Percentiles rank a stretch among this genome's conserved stretches.
These are phyloP conservation scores for Ascochyta koolunga DNA, from an alignment of 2,329 filamentous ascomycete species.

Conservation along the genomic window DNA sequence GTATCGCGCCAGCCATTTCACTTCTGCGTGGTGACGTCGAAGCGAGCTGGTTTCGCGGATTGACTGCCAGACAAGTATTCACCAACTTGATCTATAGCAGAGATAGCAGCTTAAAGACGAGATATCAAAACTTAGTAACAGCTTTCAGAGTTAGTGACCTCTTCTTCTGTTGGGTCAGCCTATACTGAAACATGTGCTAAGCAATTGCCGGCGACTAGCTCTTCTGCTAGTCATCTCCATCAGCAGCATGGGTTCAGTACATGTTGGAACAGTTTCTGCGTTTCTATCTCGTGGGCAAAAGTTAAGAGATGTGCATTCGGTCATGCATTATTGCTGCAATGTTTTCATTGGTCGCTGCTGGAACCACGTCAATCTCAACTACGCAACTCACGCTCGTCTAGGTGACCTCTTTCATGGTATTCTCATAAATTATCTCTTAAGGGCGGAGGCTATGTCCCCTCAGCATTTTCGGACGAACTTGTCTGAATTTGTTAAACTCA, in stretches of 20 bases:
- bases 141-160: constrained; percentile 11
- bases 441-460: constrained; percentile 51
- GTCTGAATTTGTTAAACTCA: constrained; percentile 10
- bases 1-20: constrained; percentile 64
- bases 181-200: neutral
- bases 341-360: constrained; percentile 67
- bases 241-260: constrained; percentile 17
- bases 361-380: constrained; percentile 70
- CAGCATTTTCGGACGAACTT: constrained; percentile 15
- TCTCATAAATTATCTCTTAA: constrained; percentile 66
- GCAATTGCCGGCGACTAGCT: constrained; percentile 19
- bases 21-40: constrained; percentile 68
- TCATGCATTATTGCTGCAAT: constrained; percentile 65
- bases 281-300: constrained; percentile 59
- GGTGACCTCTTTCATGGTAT: constrained; percentile 65
- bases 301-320: constrained; percentile 65
- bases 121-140: constrained; percentile 3
- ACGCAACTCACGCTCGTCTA: constrained; percentile 60
- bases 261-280: constrained; percentile 57
- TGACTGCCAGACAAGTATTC: constrained; percentile 67
- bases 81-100: constrained; percentile 66
- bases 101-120: constrained; percentile 62
- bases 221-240: constrained; percentile 7
- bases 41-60: constrained; percentile 61
- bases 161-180: too few relatives aligned